Evolutionary conservation across 345 rosid genomes (phyloP).

Genomic region (Isatis tinctoria): DNA sequence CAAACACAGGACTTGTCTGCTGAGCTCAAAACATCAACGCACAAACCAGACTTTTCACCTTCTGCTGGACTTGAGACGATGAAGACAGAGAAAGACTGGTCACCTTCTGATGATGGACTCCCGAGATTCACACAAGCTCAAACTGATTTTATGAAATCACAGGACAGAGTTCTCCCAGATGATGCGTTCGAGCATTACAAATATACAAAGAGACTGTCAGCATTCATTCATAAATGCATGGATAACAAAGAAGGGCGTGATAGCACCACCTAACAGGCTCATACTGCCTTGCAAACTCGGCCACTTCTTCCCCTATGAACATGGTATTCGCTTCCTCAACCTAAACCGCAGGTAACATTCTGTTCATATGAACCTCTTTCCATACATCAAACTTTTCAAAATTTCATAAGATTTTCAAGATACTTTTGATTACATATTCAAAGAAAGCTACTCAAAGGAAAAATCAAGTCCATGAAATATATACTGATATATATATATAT

Average conservation of each 20-base stretch:
- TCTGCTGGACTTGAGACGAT: slow-evolving; percentile 43
- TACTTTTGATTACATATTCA: not conserved
- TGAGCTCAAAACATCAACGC: not conserved
- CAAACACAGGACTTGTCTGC: slow-evolving; percentile 6
- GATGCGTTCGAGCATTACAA: slow-evolving; percentile 5
- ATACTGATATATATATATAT: not conserved
- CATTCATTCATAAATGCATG: not conserved
- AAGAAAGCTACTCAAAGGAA: not conserved
- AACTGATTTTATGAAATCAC: slow-evolving; percentile 3
- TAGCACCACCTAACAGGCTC: not conserved
- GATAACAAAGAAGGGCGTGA: not conserved
- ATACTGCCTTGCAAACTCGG: not conserved
- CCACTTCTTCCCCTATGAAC: not conserved
- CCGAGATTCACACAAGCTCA: slow-evolving; percentile 38
- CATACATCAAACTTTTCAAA: not conserved
- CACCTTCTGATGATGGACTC: slow-evolving; percentile 67
- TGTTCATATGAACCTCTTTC: not conserved
- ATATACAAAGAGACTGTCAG: slow-evolving; percentile 3
- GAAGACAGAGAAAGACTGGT: slow-evolving; percentile 38
- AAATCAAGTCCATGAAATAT: not conserved
- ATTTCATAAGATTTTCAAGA: not conserved
- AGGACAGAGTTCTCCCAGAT: slow-evolving; percentile 8
- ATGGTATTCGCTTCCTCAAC: not conserved
- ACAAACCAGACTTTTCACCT: slow-evolving; percentile 38
- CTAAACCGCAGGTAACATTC: not conserved